Evolutionary conservation across 768 basidiomycete species (phyloP), one percentile per base, ranked within the genome.

Genomic region (Dentipellis fragilis): DNA sequence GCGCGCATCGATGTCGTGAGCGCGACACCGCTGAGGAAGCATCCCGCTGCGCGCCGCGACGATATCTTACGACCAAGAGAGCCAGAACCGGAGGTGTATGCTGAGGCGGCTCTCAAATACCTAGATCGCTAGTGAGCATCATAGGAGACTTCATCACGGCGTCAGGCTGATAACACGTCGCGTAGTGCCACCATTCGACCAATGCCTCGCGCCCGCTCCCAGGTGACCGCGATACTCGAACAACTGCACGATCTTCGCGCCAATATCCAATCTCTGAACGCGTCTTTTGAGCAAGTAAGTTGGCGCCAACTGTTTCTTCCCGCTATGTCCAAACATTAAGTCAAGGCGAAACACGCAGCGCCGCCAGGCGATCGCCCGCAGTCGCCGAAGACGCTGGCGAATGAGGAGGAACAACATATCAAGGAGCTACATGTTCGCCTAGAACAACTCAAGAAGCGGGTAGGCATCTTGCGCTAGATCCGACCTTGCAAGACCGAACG

Each of bases 81-180:
- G 19, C 71, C 78, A 8, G 83, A 87, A 21, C 87, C 88, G 6
- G 87, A 89, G 66, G 75, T 87, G 12, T 89, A 88, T 66, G 85
- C 81, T 0, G 73, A 81, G 57, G 89, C 89, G 9, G 87, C 89
- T 0, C 65, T 87, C 58, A 88, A 83, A 68, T 89, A 84, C 62
- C 73, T 91, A 54, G 83, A 87, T 65, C 79, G 82, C 66, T 91
- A 87, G 87, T 88, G 63, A 65, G 87, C 73, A 21, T 49, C 17
- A 29, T 29, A 29, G 29, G 46, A 38, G 52, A 19, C 21, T 17
- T 36, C 50, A 6, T 23, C 40, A 4, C 38, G 17, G 9, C n/a
- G 12, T 29, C n/a, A 35, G 48, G 16, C 19, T 29, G 42, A 21
- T 14, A 56, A 54, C 38, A 23, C 36, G 37, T 54, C 51, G 37